Conservation (phyloP, 805 yeast genomes). For the Saccharomycopsis lassenensis region DNA sequence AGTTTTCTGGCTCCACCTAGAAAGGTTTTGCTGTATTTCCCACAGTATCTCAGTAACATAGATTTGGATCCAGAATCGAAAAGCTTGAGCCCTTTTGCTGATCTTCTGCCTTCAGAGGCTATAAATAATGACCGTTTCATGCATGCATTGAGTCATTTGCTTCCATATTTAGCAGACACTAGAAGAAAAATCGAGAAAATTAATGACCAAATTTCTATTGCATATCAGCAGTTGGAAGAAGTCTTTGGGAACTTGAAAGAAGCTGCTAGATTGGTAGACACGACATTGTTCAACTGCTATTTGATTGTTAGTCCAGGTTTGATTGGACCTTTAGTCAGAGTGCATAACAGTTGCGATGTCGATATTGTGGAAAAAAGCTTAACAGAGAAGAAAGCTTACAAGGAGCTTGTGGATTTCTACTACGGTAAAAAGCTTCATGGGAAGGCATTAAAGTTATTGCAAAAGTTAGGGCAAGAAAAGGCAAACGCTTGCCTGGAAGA, state of each 20-base stretch:
- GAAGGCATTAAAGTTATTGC: slow-evolving; percentile 55
- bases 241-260: slow-evolving; percentile 24
- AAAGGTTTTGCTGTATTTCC: slow-evolving; percentile 36
- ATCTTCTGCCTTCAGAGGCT: too few relatives aligned
- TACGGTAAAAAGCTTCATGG: slow-evolving; percentile 19
- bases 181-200: slow-evolving; percentile 33
- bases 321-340: slow-evolving; percentile 72
- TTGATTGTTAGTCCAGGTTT: slow-evolving; percentile 55
- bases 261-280: slow-evolving; percentile 50
- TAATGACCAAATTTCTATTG: too few relatives aligned
- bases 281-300: slow-evolving; percentile 69
- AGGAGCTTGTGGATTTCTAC: slow-evolving; percentile 15
- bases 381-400: slow-evolving; percentile 24
- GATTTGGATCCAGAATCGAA: background rate
- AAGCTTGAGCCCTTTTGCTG: too few relatives aligned
- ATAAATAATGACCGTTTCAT: too few relatives aligned
- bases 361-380: slow-evolving; percentile 47
- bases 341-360: slow-evolving; percentile 64
- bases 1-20: slow-evolving; percentile 53
- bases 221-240: too few relatives aligned
- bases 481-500: background rate
- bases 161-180: slow-evolving; percentile 38
- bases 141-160: slow-evolving; percentile 24
- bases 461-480: slow-evolving; percentile 23
- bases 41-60: too few relatives aligned